Evolutionary conservation across 805 yeast genomes (phyloP), one percentile per base, ranked within the genome.

Genomic region (Myxozyma kluyveri): DNA sequence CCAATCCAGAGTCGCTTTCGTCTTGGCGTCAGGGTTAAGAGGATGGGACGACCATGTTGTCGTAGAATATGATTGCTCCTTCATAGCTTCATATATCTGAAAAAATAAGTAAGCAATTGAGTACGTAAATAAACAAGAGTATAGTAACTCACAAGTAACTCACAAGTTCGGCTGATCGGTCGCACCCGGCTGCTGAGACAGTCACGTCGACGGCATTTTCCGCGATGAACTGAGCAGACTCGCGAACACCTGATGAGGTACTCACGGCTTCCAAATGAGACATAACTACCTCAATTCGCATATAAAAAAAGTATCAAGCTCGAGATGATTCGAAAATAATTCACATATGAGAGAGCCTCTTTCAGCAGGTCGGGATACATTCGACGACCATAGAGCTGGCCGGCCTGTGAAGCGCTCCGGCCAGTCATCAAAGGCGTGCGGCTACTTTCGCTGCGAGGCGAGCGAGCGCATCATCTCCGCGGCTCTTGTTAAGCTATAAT

Each of bases 21-120:
- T 26, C 45, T 45, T 7, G n/a, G 23, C 19, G 4, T 54, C 44
- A 1, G 74, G 74, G 48, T 71, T 70, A 42, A 72, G 59, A 23
- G 54, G 59, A 46, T 73, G 72, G 21, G 52, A 42, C n/a, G 70
- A 59, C 75, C 76, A 73, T 2, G 69, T 63, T 2, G 60, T 63
- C 7, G 69, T 62, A 5, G 70, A 62, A 52, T 70, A 72, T 6
- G 61, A 42, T 24, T 58, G 55, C 3, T 36, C 47, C 31, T 44
- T 47, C 71, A 73, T 69, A 18, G 56, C 60, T 19, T 31, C 33
- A 29, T 51, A 49, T 3, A 72, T 61, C 27, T 56, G 17, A 6
- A 9, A 18, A 6, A 42, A 17, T 3, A 17, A n/a, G 5, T 39
- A 5, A 6, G n/a, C 5, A 5, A 5, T 39, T 18, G 2, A 22